Percentiles rank a stretch among this genome's conserved stretches.
phyloP scores from a whole-genome alignment of 2,329 filamentous ascomycete genomes.

The Xylariaceae sp. region DNA sequence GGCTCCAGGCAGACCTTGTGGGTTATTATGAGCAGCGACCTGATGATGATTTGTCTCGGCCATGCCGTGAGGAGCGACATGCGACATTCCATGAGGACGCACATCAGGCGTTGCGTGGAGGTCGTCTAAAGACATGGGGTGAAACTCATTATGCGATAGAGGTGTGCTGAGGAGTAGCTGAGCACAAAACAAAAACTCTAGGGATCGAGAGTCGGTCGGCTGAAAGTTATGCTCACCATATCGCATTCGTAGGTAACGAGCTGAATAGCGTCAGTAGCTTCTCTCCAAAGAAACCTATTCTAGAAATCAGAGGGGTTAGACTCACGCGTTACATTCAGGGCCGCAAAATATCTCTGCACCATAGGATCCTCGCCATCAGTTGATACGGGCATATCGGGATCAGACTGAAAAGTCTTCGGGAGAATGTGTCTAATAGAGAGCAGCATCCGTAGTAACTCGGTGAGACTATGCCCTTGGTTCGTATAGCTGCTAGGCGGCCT shows the following conservation, averaged over 20 bases:
- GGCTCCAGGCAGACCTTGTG: no score
- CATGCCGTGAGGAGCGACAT: not conserved
- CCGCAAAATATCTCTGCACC: conserved; percentile 49
- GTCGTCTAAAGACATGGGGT: conserved; percentile 1
- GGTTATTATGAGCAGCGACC: no score
- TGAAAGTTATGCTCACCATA: conserved; percentile 50
- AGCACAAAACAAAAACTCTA: conserved; percentile 43
- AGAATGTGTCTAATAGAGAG: conserved; percentile 55
- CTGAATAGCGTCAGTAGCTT: conserved; percentile 23
- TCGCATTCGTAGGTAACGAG: conserved; percentile 39
- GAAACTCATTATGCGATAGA: conserved; percentile 6
- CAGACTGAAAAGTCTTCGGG: conserved; percentile 45
- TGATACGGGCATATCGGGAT: conserved; percentile 44
- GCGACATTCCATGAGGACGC: not conserved
- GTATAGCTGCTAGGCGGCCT: conserved; percentile 52
- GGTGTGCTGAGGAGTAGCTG: conserved; percentile 35
- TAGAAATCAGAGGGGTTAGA: conserved; percentile 14
- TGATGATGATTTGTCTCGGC: not conserved
- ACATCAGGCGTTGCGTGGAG: not conserved
- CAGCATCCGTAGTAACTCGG: conserved; percentile 56
- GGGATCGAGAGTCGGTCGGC: conserved; percentile 42
- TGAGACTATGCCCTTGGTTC: conserved; percentile 54
- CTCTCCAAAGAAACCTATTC: not conserved
- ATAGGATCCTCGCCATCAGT: conserved; percentile 43
- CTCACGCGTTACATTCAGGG: conserved; percentile 54